Percentiles rank a stretch among this genome's conserved stretches.
These are phyloP conservation scores for Phytophthora boehmeriae DNA, from an alignment of 352 stramenopile genomes.

Conservation along the genomic window DNA sequence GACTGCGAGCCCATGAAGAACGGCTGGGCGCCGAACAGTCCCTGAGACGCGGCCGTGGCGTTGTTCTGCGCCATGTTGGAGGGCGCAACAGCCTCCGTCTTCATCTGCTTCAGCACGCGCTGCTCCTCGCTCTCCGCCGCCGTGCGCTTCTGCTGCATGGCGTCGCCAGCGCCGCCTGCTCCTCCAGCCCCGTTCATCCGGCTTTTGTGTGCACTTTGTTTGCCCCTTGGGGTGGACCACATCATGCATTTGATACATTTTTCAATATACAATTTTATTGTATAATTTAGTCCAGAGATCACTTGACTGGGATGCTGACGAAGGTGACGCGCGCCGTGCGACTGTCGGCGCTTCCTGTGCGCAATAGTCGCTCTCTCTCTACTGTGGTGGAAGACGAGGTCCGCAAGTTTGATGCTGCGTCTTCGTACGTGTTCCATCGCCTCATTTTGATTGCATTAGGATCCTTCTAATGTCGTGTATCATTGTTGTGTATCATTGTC, in stretches of 20 bases:
- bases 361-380: slow-evolving; percentile 36
- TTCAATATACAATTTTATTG: too few relatives aligned
- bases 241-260: slow-evolving; percentile 1
- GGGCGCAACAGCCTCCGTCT: slow-evolving; percentile 22
- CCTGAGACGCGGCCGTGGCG: slow-evolving; percentile 29
- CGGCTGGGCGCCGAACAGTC: slow-evolving; percentile 28
- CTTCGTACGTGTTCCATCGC: slow-evolving; percentile 52
- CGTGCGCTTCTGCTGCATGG: slow-evolving; percentile 34
- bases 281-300: too few relatives aligned
- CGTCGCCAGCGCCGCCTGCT: slow-evolving; percentile 4
- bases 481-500: slow-evolving; percentile 1
- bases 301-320: slow-evolving; percentile 27
- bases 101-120: slow-evolving; percentile 39
- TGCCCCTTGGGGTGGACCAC: slow-evolving; percentile 15
- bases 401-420: slow-evolving; percentile 79
- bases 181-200: slow-evolving; percentile 23
- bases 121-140: slow-evolving; percentile 23
- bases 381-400: slow-evolving; percentile 82
- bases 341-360: slow-evolving; percentile 8
- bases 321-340: slow-evolving; percentile 2
- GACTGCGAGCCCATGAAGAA: slow-evolving; percentile 42
- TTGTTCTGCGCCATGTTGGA: slow-evolving; percentile 21
- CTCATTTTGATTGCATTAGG: not conserved
- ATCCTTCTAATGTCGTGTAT: not conserved
- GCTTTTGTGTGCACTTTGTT: slow-evolving; percentile 12